Evolutionary conservation across 331 rosid species (phyloP).

Genomic region (Telfairia occidentalis): DNA sequence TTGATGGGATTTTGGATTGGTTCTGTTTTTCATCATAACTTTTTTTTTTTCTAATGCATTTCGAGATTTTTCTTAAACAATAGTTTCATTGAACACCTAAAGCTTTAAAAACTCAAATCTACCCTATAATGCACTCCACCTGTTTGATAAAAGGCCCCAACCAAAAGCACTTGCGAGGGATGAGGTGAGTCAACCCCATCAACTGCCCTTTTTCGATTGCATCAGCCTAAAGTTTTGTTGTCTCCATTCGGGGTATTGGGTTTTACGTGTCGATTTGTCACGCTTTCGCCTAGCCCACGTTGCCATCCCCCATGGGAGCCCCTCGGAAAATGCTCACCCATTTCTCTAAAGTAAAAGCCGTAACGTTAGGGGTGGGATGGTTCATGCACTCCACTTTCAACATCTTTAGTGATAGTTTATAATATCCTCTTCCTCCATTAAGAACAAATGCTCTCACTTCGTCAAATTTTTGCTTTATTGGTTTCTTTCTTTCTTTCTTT

Average conservation of each 20-base stretch:
- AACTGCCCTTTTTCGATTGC: not conserved
- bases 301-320: not conserved
- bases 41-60: not conserved
- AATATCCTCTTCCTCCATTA: slow-evolving; percentile 8
- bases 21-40: not conserved
- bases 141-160: not conserved
- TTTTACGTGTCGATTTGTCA: not conserved
- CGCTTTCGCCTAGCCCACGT: not conserved
- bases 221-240: not conserved
- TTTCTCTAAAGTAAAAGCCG: not conserved
- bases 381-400: not conserved
- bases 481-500: not conserved
- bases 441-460: not conserved
- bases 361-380: not conserved
- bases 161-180: slow-evolving; percentile 1
- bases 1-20: not conserved
- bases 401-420: not conserved
- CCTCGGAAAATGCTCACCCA: not conserved
- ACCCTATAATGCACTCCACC: not conserved
- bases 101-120: not conserved
- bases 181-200: slow-evolving; percentile 1
- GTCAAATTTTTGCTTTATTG: not conserved
- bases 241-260: not conserved
- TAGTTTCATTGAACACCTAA: not conserved
- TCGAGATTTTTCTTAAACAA: not conserved